Evolutionary conservation across 208 protist species (phyloP).

Genomic region (Acanthamoeba culbertsoni): DNA sequence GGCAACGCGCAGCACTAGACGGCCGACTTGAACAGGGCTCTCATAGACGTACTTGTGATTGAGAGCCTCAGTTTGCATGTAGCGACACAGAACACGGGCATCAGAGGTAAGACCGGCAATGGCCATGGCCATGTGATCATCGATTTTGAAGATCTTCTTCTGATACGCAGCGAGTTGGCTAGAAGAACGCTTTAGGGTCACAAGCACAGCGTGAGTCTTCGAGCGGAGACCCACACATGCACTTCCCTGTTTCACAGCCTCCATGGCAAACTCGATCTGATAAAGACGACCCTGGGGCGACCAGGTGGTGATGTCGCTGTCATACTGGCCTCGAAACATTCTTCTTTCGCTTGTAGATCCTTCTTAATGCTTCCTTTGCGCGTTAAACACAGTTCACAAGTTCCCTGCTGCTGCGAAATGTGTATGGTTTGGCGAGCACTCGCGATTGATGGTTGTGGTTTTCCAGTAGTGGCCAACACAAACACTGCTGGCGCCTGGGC

Average conservation of each 20-base stretch:
- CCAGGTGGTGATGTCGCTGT: slow-evolving; percentile 99
- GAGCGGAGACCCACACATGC: slow-evolving; percentile 96
- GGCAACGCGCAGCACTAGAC: slow-evolving; percentile 80
- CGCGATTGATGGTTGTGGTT: too few relatives aligned
- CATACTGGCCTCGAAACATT: slow-evolving; percentile 87
- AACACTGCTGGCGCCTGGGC: too few relatives aligned
- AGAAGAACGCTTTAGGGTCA: slow-evolving; percentile 89
- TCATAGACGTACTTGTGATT: slow-evolving; percentile 93
- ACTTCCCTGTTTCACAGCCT: slow-evolving; percentile 99
- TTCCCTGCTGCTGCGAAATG: too few relatives aligned
- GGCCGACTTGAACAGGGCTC: slow-evolving; percentile 74
- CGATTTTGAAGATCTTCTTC: slow-evolving; percentile 97
- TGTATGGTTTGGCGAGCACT: too few relatives aligned
- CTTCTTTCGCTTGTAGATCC: background rate
- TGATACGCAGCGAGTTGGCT: slow-evolving; percentile 96
- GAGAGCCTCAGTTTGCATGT: slow-evolving; percentile 96
- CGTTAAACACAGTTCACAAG: background rate
- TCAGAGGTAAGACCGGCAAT: slow-evolving; percentile 98
- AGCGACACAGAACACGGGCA: slow-evolving; percentile 90
- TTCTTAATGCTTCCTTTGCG: background rate
- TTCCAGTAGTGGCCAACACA: too few relatives aligned
- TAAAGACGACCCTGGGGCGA: slow-evolving; percentile 94
- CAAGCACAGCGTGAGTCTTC: slow-evolving; percentile 93
- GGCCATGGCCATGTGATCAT: slow-evolving; percentile 97
- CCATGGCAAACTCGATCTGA: slow-evolving; percentile 99